Percentiles rank a stretch among this genome's conserved stretches.
Conservation (phyloP, 768 basidiomycete species). For the Cyathus striatus region DNA sequence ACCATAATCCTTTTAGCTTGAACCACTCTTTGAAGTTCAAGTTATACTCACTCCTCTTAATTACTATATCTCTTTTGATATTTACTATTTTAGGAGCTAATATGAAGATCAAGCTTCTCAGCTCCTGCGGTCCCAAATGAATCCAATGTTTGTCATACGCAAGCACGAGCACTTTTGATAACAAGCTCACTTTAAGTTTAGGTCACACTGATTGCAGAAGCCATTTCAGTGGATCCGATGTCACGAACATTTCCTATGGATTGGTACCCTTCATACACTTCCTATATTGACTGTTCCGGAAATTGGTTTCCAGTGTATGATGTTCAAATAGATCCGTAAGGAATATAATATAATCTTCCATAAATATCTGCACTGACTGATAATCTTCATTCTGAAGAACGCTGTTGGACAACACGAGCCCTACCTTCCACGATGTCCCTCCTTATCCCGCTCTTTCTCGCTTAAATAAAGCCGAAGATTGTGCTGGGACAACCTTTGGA, state of each 20-base stretch:
- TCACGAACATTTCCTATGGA: background rate
- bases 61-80: background rate
- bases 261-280: background rate
- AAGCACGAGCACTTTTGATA: background rate
- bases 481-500: background rate
- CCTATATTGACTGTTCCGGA: background rate
- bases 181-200: background rate
- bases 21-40: background rate
- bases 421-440: background rate
- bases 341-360: background rate
- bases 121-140: background rate
- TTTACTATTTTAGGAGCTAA: background rate
- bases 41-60: background rate
- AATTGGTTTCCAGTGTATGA: background rate
- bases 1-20: background rate
- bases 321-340: background rate
- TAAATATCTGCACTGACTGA: background rate
- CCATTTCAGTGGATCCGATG: background rate
- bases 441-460: background rate
- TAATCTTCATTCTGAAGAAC: background rate
- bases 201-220: background rate
- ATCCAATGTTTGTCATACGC: background rate
- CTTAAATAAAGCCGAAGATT: background rate
- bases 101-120: background rate
- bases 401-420: background rate